Percentiles rank a stretch among this genome's conserved stretches.
These are phyloP conservation scores for Infundibulicybe gibba DNA, from an alignment of 768 basidiomycete genomes.

Conservation along the genomic window DNA sequence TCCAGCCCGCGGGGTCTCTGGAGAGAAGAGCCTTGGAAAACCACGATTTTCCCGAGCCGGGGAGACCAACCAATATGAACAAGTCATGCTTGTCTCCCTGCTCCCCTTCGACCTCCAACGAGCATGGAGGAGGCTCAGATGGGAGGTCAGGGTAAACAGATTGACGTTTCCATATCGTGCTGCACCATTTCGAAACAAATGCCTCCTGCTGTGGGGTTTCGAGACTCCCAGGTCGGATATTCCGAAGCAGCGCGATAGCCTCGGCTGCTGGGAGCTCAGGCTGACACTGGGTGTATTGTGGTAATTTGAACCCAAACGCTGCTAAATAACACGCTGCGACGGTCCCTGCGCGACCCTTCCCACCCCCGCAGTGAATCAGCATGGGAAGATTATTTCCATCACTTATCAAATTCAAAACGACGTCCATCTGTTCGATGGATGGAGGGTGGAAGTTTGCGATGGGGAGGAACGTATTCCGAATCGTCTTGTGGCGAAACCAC, in stretches of 20 bases:
- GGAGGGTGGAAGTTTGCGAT: constrained; percentile 51
- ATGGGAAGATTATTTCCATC: constrained; percentile 44
- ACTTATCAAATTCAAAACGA: constrained; percentile 43
- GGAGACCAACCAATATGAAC: constrained; percentile 55
- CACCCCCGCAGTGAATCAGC: constrained; percentile 59
- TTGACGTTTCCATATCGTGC: constrained; percentile 55
- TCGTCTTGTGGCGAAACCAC: constrained; percentile 44
- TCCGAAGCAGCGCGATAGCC: constrained; percentile 43
- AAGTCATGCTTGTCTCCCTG: constrained; percentile 34
- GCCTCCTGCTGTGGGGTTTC: constrained; percentile 55
- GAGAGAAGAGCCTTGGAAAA: constrained; percentile 43
- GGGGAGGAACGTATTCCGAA: constrained; percentile 54
- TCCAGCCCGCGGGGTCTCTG: constrained; percentile 40
- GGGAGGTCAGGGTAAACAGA: constrained; percentile 46
- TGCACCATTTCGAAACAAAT: constrained; percentile 57
- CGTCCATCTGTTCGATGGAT: constrained; percentile 58
- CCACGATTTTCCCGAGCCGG: constrained; percentile 61
- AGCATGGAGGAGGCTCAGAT: constrained; percentile 46
- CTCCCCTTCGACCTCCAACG: constrained; percentile 39
- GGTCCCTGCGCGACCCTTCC: constrained; percentile 60
- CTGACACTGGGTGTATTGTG: constrained; percentile 34
- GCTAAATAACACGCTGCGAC: constrained; percentile 58
- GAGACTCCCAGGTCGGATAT: constrained; percentile 52
- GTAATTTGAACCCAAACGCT: constrained; percentile 49
- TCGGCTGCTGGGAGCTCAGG: constrained; percentile 46